phyloP scores from a whole-genome alignment of 495 filamentous ascomycete species.

The Neurospora intermedia region DNA sequence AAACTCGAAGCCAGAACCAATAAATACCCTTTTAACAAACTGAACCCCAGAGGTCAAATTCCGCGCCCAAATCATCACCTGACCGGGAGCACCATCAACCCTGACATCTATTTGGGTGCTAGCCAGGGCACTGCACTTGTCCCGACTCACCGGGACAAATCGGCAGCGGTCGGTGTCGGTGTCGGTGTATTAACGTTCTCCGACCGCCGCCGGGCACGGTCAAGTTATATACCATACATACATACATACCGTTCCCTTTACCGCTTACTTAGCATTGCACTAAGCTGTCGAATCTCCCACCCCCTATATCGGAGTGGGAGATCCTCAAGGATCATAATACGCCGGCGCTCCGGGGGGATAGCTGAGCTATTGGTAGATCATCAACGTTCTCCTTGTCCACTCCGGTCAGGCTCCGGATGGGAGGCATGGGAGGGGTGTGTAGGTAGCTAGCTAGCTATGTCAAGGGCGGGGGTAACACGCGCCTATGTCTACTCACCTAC shows the following conservation, averaged over 20 bases:
- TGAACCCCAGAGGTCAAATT: background rate
- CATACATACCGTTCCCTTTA: background rate
- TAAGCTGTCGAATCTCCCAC: background rate
- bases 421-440: background rate
- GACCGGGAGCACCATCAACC: background rate
- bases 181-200: background rate
- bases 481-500: background rate
- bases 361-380: background rate
- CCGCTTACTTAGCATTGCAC: background rate
- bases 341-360: background rate
- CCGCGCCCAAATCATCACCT: background rate
- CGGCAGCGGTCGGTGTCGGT: background rate
- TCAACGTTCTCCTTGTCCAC: background rate
- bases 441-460: background rate
- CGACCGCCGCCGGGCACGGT: background rate
- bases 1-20: background rate
- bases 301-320: background rate
- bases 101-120: background rate
- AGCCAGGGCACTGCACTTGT: background rate
- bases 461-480: background rate
- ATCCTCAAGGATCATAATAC: background rate
- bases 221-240: background rate
- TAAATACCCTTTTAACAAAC: background rate
- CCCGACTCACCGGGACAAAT: background rate
- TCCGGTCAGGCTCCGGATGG: background rate